phyloP scores from a whole-genome alignment of 2,329 filamentous ascomycete genomes.

The Aschersonia sp. region DNA sequence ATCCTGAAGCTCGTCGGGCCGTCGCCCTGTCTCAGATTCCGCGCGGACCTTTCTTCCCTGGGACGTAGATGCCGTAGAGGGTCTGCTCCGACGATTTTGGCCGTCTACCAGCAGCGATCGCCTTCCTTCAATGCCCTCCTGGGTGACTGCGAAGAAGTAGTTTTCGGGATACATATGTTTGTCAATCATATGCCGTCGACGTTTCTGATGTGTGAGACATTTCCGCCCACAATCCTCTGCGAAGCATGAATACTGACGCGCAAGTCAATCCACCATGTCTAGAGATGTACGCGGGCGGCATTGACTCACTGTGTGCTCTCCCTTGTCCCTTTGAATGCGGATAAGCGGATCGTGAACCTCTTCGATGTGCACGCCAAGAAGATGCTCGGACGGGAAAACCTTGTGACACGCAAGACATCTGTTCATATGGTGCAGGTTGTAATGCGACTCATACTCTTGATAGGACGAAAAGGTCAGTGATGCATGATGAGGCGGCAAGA shows the following conservation, averaged over 20 bases:
- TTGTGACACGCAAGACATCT: constrained; percentile 72
- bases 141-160: constrained; percentile 79
- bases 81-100: constrained; percentile 31
- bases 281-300: background rate
- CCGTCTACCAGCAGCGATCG: constrained; percentile 61
- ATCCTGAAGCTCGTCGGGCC: background rate
- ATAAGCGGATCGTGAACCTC: constrained; percentile 81
- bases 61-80: constrained; percentile 25
- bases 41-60: constrained; percentile 16
- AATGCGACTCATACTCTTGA: constrained; percentile 77
- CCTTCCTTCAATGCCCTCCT: constrained; percentile 77
- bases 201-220: constrained; percentile 71
- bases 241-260: constrained; percentile 65
- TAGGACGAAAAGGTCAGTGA: constrained; percentile 59
- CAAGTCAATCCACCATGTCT: background rate
- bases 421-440: constrained; percentile 66
- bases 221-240: constrained; percentile 77
- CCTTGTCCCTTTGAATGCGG: constrained; percentile 57
- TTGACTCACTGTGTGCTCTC: constrained; percentile 66
- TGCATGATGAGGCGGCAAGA: constrained; percentile 64
- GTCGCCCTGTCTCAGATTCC: constrained; percentile 16
- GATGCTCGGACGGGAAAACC: constrained; percentile 77
- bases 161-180: constrained; percentile 85
- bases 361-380: constrained; percentile 72
- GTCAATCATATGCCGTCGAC: constrained; percentile 78